Evolutionary conservation across 768 basidiomycete species (phyloP).

Genomic region (Cystobasidium onofrii): DNA sequence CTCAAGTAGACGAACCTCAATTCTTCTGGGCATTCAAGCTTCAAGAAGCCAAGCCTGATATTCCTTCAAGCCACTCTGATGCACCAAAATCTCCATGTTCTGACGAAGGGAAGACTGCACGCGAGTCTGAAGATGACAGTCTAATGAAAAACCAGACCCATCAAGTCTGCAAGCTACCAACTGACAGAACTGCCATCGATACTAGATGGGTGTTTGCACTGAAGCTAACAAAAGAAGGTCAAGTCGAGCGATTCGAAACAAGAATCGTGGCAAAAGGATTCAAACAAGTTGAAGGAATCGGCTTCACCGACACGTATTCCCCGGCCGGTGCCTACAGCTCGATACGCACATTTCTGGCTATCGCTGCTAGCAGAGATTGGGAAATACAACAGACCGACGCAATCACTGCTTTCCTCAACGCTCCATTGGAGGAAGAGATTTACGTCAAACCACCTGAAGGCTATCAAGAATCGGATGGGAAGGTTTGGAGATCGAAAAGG

Average conservation of each 20-base stretch:
- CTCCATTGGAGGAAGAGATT: neutral
- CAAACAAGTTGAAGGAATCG: neutral
- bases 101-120: neutral
- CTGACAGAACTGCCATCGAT: neutral
- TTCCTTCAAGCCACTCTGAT: too few species aligned
- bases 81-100: too few species aligned
- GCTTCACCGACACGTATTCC: neutral
- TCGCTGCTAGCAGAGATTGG: neutral
- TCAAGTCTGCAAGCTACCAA: neutral
- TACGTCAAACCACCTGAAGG: neutral
- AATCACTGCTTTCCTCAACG: constrained; percentile 2
- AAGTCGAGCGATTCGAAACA: neutral
- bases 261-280: constrained; percentile 1
- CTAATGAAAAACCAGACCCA: neutral
- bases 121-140: neutral
- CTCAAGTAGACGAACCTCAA: too few species aligned
- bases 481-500: neutral
- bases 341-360: neutral
- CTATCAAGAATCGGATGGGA: neutral
- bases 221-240: neutral
- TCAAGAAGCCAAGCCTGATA: too few species aligned
- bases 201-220: neutral
- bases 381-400: neutral
- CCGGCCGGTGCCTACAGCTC: neutral
- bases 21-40: too few species aligned